Percentiles rank a stretch among this genome's conserved stretches.
Evolutionary conservation across 2,329 filamentous ascomycete species (phyloP).

Genomic region (Penicillium aurantiogriseum): DNA sequence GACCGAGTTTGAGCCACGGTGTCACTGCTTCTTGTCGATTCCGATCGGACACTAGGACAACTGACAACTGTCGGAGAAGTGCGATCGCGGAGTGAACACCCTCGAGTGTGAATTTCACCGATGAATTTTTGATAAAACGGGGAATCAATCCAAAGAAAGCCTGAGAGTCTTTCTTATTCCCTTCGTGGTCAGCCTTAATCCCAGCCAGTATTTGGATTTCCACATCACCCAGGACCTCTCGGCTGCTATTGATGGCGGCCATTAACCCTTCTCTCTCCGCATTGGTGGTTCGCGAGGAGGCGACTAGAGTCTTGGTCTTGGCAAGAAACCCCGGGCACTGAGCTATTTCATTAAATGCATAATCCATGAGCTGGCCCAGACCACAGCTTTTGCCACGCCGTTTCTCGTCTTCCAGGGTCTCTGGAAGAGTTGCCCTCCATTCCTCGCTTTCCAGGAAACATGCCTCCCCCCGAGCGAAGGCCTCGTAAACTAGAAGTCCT

Average conservation of each 20-base stretch:
- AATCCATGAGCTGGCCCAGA: slow-evolving; percentile 19
- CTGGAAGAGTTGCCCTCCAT: slow-evolving; percentile 16
- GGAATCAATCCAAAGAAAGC: slow-evolving; percentile 8
- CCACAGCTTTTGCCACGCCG: slow-evolving; percentile 11
- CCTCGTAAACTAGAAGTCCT: slow-evolving; percentile 21
- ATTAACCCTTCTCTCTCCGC: neutral
- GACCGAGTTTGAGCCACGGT: neutral
- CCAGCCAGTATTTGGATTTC: slow-evolving; percentile 9
- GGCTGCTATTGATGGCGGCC: slow-evolving; percentile 12
- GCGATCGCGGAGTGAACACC: slow-evolving; percentile 17
- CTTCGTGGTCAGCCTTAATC: neutral
- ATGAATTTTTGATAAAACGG: neutral
- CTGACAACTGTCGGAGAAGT: slow-evolving; percentile 18
- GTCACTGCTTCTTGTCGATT: neutral
- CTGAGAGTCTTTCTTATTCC: neutral
- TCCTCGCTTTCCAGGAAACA: slow-evolving; percentile 20
- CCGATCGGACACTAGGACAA: slow-evolving; percentile 13
- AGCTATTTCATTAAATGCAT: slow-evolving; percentile 20
- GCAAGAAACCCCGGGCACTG: slow-evolving; percentile 20
- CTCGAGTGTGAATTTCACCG: slow-evolving; percentile 8
- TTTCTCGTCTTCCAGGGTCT: slow-evolving; percentile 10
- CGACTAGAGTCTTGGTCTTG: slow-evolving; percentile 14
- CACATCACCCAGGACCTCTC: slow-evolving; percentile 8
- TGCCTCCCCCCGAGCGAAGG: slow-evolving; percentile 16
- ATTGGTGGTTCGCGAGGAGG: neutral